These are phyloP conservation scores for Rugonectria rugulosa DNA, from an alignment of 2,329 filamentous ascomycete species.

Conservation along the genomic window DNA sequence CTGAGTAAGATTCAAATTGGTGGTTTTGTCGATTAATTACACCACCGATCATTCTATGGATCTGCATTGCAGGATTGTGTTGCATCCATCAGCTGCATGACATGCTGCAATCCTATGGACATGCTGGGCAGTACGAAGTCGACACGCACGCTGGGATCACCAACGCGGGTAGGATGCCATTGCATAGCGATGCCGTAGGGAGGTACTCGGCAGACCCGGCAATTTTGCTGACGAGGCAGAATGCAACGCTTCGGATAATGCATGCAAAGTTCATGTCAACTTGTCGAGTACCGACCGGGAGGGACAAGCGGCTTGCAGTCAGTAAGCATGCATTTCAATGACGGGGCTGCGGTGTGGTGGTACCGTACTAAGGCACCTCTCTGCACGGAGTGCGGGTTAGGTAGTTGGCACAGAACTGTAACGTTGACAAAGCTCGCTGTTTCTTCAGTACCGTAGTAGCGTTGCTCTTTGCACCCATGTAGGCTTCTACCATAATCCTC, in stretches of 20 bases:
- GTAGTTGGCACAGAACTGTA: too few species aligned
- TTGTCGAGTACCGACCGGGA: neutral
- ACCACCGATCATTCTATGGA: slow-evolving; percentile 7
- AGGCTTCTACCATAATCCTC: slow-evolving; percentile 9
- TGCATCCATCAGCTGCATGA: slow-evolving; percentile 9
- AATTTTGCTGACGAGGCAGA: slow-evolving; percentile 1
- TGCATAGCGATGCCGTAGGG: neutral
- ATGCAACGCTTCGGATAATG: neutral
- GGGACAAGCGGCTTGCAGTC: slow-evolving; percentile 14
- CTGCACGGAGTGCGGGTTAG: too few species aligned
- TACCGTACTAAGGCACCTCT: too few species aligned
- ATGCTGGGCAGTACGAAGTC: too few species aligned
- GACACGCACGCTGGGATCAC: neutral
- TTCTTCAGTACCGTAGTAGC: too few species aligned
- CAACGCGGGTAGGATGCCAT: neutral
- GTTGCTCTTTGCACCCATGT: slow-evolving; percentile 10
- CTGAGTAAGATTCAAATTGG: neutral
- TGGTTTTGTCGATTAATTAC: neutral
- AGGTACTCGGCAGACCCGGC: slow-evolving; percentile 4
- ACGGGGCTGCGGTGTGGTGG: slow-evolving; percentile 12
- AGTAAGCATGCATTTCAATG: slow-evolving; percentile 9
- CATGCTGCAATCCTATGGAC: neutral
- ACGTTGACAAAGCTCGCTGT: too few species aligned
- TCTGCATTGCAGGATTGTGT: slow-evolving; percentile 7
- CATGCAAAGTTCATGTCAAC: too few species aligned